A percentile compares a stretch with the other conserved stretches of the same genome.
Evolutionary conservation across 2,329 filamentous ascomycete genomes (phyloP).

Genomic region (Monilinia fructicola): DNA sequence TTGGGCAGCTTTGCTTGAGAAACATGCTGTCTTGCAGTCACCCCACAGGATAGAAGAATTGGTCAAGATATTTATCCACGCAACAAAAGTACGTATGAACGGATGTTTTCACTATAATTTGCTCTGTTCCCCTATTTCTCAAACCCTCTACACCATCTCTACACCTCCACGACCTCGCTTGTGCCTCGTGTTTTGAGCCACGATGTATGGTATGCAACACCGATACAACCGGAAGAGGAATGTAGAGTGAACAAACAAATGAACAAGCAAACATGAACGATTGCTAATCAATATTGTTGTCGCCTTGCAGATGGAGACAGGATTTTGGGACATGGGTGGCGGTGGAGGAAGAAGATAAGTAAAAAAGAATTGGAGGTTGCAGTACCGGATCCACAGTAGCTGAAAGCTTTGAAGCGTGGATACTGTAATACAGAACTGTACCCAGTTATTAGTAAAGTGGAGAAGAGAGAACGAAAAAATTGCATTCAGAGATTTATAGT

Average conservation of each 20-base stretch:
- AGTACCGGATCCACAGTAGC: background rate
- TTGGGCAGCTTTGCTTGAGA: slow-evolving; percentile 67
- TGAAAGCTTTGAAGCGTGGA: background rate
- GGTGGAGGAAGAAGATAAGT: slow-evolving; percentile 3
- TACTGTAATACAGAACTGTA: background rate
- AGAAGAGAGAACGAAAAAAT: slow-evolving; percentile 1
- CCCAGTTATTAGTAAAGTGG: no score
- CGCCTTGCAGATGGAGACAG: slow-evolving; percentile 63
- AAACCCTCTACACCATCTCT: no score
- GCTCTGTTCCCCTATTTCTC: background rate
- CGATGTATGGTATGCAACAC: background rate
- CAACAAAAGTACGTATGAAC: slow-evolving; percentile 66
- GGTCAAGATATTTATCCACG: slow-evolving; percentile 79
- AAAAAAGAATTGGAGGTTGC: background rate
- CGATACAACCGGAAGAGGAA: background rate
- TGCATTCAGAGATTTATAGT: slow-evolving; percentile 13
- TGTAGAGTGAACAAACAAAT: no score
- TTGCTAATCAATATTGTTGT: background rate
- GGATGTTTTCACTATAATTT: background rate
- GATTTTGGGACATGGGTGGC: slow-evolving; percentile 70
- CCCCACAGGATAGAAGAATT: slow-evolving; percentile 76
- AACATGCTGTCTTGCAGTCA: slow-evolving; percentile 70
- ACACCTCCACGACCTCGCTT: background rate
- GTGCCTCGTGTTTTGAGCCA: background rate
- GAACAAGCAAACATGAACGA: background rate